A percentile compares a stretch with the other conserved stretches of the same genome.
Conservation (phyloP, 768 basidiomycete genomes). For the Pholiota molesta region DNA sequence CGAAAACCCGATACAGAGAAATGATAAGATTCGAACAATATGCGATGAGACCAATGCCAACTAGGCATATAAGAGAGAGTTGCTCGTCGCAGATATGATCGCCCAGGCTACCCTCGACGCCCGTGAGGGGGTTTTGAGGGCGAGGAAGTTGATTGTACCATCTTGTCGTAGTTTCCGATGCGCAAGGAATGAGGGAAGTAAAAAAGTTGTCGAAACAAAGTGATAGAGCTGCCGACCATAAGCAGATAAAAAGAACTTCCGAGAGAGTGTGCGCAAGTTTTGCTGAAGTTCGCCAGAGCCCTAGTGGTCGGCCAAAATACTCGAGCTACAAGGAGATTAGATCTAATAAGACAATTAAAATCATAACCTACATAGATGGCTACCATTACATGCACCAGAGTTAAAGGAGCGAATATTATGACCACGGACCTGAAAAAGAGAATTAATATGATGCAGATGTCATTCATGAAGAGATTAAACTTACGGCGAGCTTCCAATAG, state of each 20-base stretch:
- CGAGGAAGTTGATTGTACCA: slow-evolving; percentile 80
- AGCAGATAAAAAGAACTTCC: slow-evolving; percentile 89
- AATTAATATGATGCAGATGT: not conserved
- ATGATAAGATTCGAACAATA: slow-evolving; percentile 88
- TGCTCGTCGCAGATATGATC: slow-evolving; percentile 74
- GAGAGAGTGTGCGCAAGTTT: slow-evolving; percentile 87
- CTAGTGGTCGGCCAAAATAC: slow-evolving; percentile 90
- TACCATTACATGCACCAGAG: slow-evolving; percentile 81
- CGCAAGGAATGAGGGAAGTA: slow-evolving; percentile 82
- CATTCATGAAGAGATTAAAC: slow-evolving; percentile 28
- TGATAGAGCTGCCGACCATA: slow-evolving; percentile 90
- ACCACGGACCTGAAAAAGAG: slow-evolving; percentile 61
- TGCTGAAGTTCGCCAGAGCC: slow-evolving; percentile 87
- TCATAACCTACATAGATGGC: slow-evolving; percentile 74
- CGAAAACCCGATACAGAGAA: slow-evolving; percentile 83
- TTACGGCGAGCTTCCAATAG: slow-evolving; percentile 82
- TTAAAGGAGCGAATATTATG: slow-evolving; percentile 84
- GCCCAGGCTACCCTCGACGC: slow-evolving; percentile 47
- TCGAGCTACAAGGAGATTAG: slow-evolving; percentile 60
- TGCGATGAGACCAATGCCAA: slow-evolving; percentile 75
- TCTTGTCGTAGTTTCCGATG: slow-evolving; percentile 54
- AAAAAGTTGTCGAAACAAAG: slow-evolving; percentile 93
- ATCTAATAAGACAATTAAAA: slow-evolving; percentile 6
- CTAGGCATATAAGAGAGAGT: slow-evolving; percentile 75
- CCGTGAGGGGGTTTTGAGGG: slow-evolving; percentile 45